These are phyloP conservation scores for Xylaria telfairii DNA, from an alignment of 495 filamentous ascomycete genomes.

Conservation along the genomic window DNA sequence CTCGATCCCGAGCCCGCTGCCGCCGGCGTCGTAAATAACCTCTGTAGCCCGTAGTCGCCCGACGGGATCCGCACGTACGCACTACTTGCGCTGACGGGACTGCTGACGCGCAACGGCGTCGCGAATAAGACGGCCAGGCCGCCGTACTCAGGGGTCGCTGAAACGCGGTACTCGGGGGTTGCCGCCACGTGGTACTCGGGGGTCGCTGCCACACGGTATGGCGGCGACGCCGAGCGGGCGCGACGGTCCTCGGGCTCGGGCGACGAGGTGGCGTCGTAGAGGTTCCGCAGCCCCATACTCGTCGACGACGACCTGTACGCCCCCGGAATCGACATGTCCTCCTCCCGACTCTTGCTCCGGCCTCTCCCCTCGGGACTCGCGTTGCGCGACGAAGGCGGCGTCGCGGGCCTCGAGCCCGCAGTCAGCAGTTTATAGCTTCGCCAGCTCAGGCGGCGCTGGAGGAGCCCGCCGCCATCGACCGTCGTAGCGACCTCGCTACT, in stretches of 20 bases:
- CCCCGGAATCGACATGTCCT: not conserved
- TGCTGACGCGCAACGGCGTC: constrained; percentile 11
- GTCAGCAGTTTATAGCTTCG: constrained; percentile 23
- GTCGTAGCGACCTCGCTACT: not conserved
- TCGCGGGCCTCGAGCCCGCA: constrained; percentile 6
- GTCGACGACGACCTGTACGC: not conserved
- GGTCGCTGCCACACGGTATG: not conserved
- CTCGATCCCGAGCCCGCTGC: constrained; percentile 7
- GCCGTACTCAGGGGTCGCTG: constrained; percentile 14
- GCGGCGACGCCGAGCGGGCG: not conserved
- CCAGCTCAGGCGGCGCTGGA: constrained; percentile 10
- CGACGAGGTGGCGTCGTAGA: not conserved
- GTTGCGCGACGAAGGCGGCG: constrained; percentile 14
- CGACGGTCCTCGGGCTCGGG: not conserved
- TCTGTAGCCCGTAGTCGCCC: constrained; percentile 14
- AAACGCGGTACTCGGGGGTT: constrained; percentile 15
- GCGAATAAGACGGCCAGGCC: constrained; percentile 8
- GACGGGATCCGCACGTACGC: constrained; percentile 7
- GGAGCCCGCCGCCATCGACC: not conserved
- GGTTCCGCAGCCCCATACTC: constrained; percentile 5
- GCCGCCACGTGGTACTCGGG: constrained; percentile 18
- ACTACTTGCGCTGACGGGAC: not conserved
- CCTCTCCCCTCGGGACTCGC: not conserved
- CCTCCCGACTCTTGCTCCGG: not conserved
- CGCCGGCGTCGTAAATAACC: constrained; percentile 12